Evolutionary conservation across 768 basidiomycete genomes (phyloP).

Genomic region (Leucocoprinus leucothites): DNA sequence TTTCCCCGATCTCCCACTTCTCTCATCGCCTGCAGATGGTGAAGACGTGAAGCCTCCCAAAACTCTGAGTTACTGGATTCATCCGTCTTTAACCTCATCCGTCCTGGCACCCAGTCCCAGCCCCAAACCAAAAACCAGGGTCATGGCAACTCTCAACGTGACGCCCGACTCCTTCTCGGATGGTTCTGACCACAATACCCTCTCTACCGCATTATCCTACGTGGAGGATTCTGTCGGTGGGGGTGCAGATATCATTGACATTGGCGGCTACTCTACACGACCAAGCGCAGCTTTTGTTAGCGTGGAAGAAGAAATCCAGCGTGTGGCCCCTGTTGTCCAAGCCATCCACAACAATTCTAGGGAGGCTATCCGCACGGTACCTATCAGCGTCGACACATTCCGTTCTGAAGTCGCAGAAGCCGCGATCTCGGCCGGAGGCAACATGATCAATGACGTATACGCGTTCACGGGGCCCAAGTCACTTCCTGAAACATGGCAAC

Average conservation of each 20-base stretch:
- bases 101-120: not conserved
- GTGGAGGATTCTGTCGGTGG: constrained; percentile 41
- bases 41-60: constrained; percentile 34
- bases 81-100: constrained; percentile 23
- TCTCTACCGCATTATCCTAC: constrained; percentile 54
- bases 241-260: constrained; percentile 80
- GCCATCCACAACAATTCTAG: constrained; percentile 41
- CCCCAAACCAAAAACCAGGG: constrained; percentile 42
- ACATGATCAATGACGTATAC: constrained; percentile 92
- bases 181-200: constrained; percentile 55
- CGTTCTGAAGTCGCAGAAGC: constrained; percentile 75
- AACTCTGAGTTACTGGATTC: constrained; percentile 51
- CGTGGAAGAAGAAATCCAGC: constrained; percentile 61
- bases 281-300: constrained; percentile 72
- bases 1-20: constrained; percentile 56
- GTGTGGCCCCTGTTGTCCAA: constrained; percentile 71
- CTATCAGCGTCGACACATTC: constrained; percentile 88
- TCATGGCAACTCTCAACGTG: constrained; percentile 92
- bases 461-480: constrained; percentile 67
- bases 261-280: constrained; percentile 93
- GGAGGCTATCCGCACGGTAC: constrained; percentile 25
- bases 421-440: constrained; percentile 79
- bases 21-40: constrained; percentile 16
- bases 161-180: constrained; percentile 98
- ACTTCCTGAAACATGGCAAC: constrained; percentile 22